Evolutionary conservation across 768 basidiomycete species (phyloP).

Genomic region (Lepiota brunneoincarnata): DNA sequence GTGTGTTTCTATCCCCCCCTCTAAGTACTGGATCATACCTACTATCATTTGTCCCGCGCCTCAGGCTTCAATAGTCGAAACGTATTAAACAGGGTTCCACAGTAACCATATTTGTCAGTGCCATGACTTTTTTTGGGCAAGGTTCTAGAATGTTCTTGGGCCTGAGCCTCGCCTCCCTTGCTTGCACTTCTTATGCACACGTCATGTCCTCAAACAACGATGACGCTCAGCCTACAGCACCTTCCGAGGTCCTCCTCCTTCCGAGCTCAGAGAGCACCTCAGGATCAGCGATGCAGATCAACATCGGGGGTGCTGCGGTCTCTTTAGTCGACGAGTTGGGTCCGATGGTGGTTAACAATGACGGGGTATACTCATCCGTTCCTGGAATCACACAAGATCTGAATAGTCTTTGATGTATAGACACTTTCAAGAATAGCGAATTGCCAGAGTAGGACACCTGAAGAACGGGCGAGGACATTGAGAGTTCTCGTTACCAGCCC

Average conservation of each 20-base stretch:
- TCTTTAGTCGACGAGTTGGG: neutral
- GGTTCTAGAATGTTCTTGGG: neutral
- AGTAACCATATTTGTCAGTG: neutral
- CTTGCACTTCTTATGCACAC: neutral
- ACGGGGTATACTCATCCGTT: neutral
- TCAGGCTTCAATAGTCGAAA: neutral
- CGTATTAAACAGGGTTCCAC: neutral
- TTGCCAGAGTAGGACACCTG: constrained; percentile 55
- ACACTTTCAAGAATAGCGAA: constrained; percentile 66
- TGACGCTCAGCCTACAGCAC: neutral
- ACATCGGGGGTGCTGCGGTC: neutral
- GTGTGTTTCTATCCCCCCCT: neutral
- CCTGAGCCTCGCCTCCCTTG: neutral
- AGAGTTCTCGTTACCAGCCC: constrained; percentile 36
- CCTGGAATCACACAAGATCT: too few relatives aligned
- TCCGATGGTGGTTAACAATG: neutral
- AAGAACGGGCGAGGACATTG: constrained; percentile 55
- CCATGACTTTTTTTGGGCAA: neutral
- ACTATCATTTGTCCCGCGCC: too few relatives aligned
- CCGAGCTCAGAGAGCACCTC: neutral
- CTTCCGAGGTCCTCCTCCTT: neutral
- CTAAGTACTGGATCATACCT: neutral
- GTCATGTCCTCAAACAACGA: neutral
- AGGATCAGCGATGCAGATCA: neutral
- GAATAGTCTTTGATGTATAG: constrained; percentile 26